phyloP scores from a whole-genome alignment of 2,329 filamentous ascomycete genomes.

The Kalmusia sp. region DNA sequence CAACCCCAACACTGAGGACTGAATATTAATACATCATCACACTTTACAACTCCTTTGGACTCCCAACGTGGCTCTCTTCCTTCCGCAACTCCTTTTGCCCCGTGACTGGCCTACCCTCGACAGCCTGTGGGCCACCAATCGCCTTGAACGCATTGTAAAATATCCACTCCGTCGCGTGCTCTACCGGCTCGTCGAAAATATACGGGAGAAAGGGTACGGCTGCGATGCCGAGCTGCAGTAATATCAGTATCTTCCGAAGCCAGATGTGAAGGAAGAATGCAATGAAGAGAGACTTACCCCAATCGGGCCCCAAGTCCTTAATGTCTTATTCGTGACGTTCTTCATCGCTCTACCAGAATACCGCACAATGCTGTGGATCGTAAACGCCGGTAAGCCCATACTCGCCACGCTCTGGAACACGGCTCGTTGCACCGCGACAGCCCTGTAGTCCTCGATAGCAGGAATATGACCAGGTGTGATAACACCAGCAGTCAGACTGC shows the following conservation, averaged over 20 bases:
- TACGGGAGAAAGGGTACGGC: constrained; percentile 82
- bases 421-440: constrained; percentile 88
- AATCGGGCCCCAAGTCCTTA: constrained; percentile 90
- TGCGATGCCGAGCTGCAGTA: constrained; percentile 62
- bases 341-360: constrained; percentile 91
- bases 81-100: constrained; percentile 47
- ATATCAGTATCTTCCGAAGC: constrained; percentile 9
- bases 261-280: not conserved
- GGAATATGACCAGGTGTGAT: constrained; percentile 59
- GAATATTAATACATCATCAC: not conserved
- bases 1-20: not conserved
- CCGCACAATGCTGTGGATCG: constrained; percentile 89
- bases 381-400: constrained; percentile 94
- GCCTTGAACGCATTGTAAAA: constrained; percentile 84
- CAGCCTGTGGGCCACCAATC: constrained; percentile 70
- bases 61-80: constrained; percentile 36
- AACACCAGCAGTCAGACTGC: constrained; percentile 28
- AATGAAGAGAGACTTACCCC: constrained; percentile 67
- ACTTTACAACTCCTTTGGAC: constrained; percentile 47
- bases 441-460: constrained; percentile 86
- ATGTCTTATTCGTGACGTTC: constrained; percentile 73
- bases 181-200: constrained; percentile 90
- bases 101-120: constrained; percentile 50
- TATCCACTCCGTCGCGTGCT: constrained; percentile 86
- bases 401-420: constrained; percentile 90